These are phyloP conservation scores for Ziziphus jujuba DNA, from an alignment of 306 rosid species.

Conservation along the genomic window DNA sequence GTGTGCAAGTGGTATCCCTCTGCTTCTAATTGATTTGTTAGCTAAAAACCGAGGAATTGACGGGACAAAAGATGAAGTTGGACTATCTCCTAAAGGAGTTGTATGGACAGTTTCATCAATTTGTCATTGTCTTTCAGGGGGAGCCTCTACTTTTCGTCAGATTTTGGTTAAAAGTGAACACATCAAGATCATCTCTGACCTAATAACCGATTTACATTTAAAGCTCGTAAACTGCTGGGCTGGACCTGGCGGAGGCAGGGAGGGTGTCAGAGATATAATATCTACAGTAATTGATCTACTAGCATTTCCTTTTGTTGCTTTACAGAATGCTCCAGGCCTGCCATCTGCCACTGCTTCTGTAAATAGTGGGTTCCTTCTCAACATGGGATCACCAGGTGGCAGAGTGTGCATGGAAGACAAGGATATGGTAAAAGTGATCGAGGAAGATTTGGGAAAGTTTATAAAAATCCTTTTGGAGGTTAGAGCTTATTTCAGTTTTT, in stretches of 20 bases:
- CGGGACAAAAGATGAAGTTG: conserved; percentile 50
- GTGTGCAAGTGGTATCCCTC: conserved; percentile 79
- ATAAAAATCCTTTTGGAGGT: conserved; percentile 81
- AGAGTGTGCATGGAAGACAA: conserved; percentile 79
- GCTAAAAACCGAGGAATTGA: conserved; percentile 47
- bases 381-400: conserved; percentile 78
- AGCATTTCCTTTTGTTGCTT: conserved; percentile 94
- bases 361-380: conserved; percentile 82
- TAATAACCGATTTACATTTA: conserved; percentile 71
- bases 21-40: conserved; percentile 66
- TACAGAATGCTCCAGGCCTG: conserved; percentile 84
- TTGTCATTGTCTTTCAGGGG: conserved; percentile 76
- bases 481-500: conserved; percentile 27
- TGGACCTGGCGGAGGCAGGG: conserved; percentile 88
- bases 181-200: conserved; percentile 61
- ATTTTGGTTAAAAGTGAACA: conserved; percentile 64
- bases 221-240: conserved; percentile 73
- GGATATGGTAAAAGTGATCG: conserved; percentile 74
- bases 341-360: conserved; percentile 83
- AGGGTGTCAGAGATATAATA: conserved; percentile 67
- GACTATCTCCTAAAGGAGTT: conserved; percentile 82
- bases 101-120: conserved; percentile 77
- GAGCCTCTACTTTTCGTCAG: conserved; percentile 75
- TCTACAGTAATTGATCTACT: conserved; percentile 69
- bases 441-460: conserved; percentile 84